Evolutionary conservation across 257 asterid species (phyloP).

Genomic region (Penstemon davidsonii): DNA sequence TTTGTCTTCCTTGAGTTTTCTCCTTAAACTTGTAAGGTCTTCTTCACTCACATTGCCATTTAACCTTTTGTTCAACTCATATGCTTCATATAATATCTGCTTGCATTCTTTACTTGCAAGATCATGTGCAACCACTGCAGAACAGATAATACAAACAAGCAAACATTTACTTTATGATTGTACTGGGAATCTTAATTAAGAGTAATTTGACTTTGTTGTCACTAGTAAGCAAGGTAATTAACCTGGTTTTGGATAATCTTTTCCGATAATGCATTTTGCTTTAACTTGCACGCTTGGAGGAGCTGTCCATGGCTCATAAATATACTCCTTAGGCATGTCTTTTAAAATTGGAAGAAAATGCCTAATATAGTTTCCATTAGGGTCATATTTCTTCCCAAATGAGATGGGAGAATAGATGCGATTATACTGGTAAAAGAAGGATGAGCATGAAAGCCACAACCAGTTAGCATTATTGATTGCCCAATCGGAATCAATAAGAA

Average conservation of each 20-base stretch:
- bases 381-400: constrained; percentile 92
- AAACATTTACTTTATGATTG: neutral
- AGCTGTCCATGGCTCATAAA: constrained; percentile 96
- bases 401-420: constrained; percentile 91
- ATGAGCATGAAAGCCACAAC: constrained; percentile 96
- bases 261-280: constrained; percentile 82
- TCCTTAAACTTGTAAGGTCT: constrained; percentile 52
- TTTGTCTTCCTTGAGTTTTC: constrained; percentile 48
- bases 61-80: constrained; percentile 68
- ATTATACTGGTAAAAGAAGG: constrained; percentile 95
- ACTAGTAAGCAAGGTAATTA: constrained; percentile 2
- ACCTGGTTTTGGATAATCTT: constrained; percentile 99
- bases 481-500: constrained; percentile 97
- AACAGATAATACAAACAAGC: neutral
- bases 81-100: constrained; percentile 70
- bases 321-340: constrained; percentile 97
- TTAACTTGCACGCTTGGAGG: constrained; percentile 74
- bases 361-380: constrained; percentile 71
- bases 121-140: constrained; percentile 72
- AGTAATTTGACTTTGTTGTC: neutral
- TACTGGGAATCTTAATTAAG: neutral
- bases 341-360: constrained; percentile 87
- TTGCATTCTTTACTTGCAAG: constrained; percentile 84
- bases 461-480: constrained; percentile 93
- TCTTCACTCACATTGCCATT: constrained; percentile 69